phyloP scores from a whole-genome alignment of 1,284 basidiomycete species.

The Leccinum fallax region DNA sequence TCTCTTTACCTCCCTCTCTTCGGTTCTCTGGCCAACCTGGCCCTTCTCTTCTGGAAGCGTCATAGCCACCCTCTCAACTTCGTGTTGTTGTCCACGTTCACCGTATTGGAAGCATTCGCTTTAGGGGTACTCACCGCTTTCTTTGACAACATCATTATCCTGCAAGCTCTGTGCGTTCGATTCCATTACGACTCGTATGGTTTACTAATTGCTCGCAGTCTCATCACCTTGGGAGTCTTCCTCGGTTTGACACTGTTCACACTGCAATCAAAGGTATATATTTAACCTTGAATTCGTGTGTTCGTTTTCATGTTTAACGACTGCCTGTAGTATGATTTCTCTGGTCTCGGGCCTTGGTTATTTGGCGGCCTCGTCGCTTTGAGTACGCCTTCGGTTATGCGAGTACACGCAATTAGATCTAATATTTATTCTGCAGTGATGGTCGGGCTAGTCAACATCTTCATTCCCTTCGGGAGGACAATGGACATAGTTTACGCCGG shows the following conservation, averaged over 20 bases:
- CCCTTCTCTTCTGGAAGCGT: conserved; percentile 84
- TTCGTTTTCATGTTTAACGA: neutral
- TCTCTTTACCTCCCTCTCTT: conserved; percentile 75
- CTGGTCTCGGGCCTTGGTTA: conserved; percentile 81
- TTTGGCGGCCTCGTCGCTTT: conserved; percentile 77
- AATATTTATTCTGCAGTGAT: conserved; percentile 49
- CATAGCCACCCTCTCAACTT: conserved; percentile 85
- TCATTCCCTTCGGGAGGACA: conserved; percentile 78
- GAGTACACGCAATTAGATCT: conserved; percentile 2
- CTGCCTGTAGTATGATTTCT: conserved; percentile 76
- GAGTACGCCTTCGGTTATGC: conserved; percentile 42
- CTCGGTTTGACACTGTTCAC: conserved; percentile 86
- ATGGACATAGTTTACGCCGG: conserved; percentile 80
- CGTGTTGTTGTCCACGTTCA: conserved; percentile 76
- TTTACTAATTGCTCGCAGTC: conserved; percentile 40
- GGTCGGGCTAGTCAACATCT: conserved; percentile 75
- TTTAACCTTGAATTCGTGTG: neutral
- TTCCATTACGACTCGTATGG: neutral
- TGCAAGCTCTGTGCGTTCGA: conserved; percentile 75
- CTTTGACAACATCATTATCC: conserved; percentile 74
- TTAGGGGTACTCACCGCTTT: conserved; percentile 80
- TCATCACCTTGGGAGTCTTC: conserved; percentile 88
- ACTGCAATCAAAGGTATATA: conserved; percentile 71
- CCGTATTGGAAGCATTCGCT: conserved; percentile 77
- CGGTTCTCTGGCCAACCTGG: conserved; percentile 74